Base-by-base conservation (phyloP, 164 flowering plant genomes). In the Stephania cephalantha region DNA sequence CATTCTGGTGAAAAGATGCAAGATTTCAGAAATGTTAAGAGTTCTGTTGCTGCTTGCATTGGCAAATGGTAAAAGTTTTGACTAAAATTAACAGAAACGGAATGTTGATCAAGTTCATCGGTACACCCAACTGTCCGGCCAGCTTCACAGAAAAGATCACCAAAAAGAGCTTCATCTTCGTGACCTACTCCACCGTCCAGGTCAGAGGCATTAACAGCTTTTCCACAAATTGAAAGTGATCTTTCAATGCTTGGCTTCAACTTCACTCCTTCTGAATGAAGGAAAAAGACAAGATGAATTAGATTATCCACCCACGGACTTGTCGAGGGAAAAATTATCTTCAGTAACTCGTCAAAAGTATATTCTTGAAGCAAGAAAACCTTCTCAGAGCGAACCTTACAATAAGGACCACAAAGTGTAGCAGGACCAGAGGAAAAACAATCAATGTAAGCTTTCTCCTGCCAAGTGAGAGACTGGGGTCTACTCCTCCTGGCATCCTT, bases 151-250 rank as follows among this genome's bases (percentile, higher is more conserved):
- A 95, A 95, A 78, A 95, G 97, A 76, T 95, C 89, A 15, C 99
- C 99, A 80, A 95, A 95, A 50, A 95, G 92, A 30, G 99, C 99
- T 77, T 95, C 99, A 80, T 95, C 99, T 71, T 95, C 99, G 84
- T 90, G 94, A 78, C 87, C 85, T 72, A 79, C 83, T 35, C 84
- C 80, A 80, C 52, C 87, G 70, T 95, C 99, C 18, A 74, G 44
- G 77, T 93, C 98, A 69, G 90, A 80, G 31, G 76, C 55, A 74
- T 76, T 78, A 81, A 75, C 77, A 53, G 86, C 71, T 85, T 85
- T 93, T 48, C 83, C 80, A 78, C 81, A 81, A 82, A 81, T 81
- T 55, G 92, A 85, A 77, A 46, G 75, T 63, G 87, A 88, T 78
- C 88, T 86, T 70, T 95, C 98, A 71, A 90, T 73, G 80, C 88